Conservation (phyloP, 495 filamentous ascomycete genomes). For the Daldinia childiae region DNA sequence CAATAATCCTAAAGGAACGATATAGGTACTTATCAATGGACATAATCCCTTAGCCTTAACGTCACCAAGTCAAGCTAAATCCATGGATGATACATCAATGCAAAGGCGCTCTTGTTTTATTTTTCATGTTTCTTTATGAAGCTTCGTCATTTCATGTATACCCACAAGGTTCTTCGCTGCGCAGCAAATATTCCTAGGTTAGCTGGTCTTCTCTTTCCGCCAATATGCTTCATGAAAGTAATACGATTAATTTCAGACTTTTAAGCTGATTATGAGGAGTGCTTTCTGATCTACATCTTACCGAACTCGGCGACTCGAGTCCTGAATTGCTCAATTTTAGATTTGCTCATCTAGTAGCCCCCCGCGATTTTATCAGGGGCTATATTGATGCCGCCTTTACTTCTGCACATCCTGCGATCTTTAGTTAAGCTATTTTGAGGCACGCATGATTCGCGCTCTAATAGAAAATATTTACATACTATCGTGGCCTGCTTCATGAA, state of each 20-base stretch:
- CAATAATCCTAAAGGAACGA: too few species aligned
- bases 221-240: too few species aligned
- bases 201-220: too few species aligned
- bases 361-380: too few species aligned
- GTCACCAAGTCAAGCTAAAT: background rate
- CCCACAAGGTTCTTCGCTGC: too few species aligned
- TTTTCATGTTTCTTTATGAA: background rate
- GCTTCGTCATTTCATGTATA: too few species aligned
- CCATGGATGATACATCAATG: background rate
- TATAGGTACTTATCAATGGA: too few species aligned
- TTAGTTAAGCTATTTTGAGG: background rate
- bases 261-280: background rate
- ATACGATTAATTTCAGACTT: too few species aligned
- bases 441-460: background rate
- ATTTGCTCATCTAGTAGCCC: background rate
- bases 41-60: too few species aligned
- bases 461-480: background rate
- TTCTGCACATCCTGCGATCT: too few species aligned
- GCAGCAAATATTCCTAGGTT: background rate
- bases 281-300: background rate
- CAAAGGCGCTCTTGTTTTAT: background rate
- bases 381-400: too few species aligned
- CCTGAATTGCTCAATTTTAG: background rate
- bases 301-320: background rate
- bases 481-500: background rate